These are phyloP conservation scores for Kodamaea neixiangensis DNA, from an alignment of 805 yeast genomes.

Conservation along the genomic window DNA sequence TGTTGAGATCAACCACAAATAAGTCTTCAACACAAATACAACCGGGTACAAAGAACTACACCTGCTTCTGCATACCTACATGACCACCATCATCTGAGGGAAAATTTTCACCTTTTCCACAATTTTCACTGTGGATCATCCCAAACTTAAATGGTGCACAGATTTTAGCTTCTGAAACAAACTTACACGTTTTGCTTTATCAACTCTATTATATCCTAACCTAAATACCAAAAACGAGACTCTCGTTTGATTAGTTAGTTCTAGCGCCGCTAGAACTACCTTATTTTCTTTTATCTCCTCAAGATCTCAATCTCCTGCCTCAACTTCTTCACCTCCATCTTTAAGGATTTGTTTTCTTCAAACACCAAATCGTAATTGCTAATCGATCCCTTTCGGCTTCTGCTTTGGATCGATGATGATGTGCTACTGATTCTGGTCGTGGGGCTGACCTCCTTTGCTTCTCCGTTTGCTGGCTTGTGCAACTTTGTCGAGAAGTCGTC, in stretches of 20 bases:
- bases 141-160: too few relatives aligned
- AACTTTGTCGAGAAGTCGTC: slow-evolving; percentile 13
- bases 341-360: slow-evolving; percentile 16
- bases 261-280: not conserved
- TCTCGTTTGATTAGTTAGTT: not conserved
- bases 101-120: not conserved
- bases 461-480: slow-evolving; percentile 2
- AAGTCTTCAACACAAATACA: not conserved
- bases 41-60: not conserved
- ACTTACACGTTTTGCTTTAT: not conserved
- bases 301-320: slow-evolving; percentile 13
- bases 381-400: slow-evolving; percentile 14
- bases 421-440: slow-evolving; percentile 3
- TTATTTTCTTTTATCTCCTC: not conserved
- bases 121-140: not conserved
- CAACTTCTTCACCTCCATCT: slow-evolving; percentile 14
- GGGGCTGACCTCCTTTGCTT: slow-evolving; percentile 13
- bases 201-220: not conserved
- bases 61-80: not conserved
- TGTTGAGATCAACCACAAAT: too few relatives aligned
- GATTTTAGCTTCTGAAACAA: not conserved
- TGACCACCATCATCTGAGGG: not conserved
- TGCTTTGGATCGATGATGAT: not conserved
- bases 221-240: not conserved
- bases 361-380: slow-evolving; percentile 12